Evolutionary conservation across 164 flowering plant species (phyloP), one percentile per base, ranked within the genome.

Genomic region (Kingdonia uniflora): DNA sequence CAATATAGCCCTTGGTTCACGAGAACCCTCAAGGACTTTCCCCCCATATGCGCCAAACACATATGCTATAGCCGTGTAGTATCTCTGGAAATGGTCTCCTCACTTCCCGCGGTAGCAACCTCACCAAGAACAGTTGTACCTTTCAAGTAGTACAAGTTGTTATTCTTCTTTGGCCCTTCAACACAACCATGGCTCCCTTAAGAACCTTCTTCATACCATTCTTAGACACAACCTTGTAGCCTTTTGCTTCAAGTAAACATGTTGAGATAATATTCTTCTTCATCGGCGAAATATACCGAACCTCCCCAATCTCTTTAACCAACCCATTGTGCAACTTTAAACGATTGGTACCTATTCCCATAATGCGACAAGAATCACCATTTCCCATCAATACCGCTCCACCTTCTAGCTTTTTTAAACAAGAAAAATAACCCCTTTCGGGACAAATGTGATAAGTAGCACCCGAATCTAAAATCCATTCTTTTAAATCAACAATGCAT

Each of bases 341-440:
- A n/a, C 35, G 1, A 3, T 57, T 19, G 8, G 26, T 52, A 6
- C 57, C 54, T 1, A 57, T 47, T 11, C 58, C 62, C 12, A 44
- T 25, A 15, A 19, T 42, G 19, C 47, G 51, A 37, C 45, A 62
- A 0, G 53, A 1, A 2, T 5, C 20, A 42, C 56, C 22, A 38
- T 61, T 62, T 4, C 59, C 41, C 49, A 67, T 66, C 14, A 56
- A 17, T 5, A 67, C 52, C 14, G 5, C 10, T 15, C 53, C 54
- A 55, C 54, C 14, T 50, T 38, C 21, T 11, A 43, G 2, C 3
- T 5, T 0, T 19, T 57, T 16, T 13, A 33, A 41, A 5, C 23
- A 24, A 24, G 24, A 16, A 48, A 62, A 48, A 51, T 23, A 56
- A 19, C 24, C 35, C 44, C 19, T 56, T 19, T 56, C 42, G 54